phyloP scores from a whole-genome alignment of 805 yeast genomes.

The Danielozyma ontarioensis region DNA sequence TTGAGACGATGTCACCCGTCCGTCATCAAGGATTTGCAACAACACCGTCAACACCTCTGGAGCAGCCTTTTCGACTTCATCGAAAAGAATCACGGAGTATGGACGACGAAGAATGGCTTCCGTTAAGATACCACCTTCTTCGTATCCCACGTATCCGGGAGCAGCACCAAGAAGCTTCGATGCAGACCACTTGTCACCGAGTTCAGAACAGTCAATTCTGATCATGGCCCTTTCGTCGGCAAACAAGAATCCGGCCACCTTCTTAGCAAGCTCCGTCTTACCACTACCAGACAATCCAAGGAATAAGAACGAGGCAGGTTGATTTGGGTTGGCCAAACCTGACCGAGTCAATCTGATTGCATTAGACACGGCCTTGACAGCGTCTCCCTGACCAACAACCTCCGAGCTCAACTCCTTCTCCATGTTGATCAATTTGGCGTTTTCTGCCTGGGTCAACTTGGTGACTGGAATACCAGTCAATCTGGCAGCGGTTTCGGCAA shows the following conservation, averaged over 20 bases:
- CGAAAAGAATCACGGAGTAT: slow-evolving; percentile 92
- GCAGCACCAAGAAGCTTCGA: slow-evolving; percentile 95
- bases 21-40: slow-evolving; percentile 92
- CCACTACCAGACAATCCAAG: slow-evolving; percentile 96
- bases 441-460: slow-evolving; percentile 92
- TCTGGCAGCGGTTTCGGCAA: slow-evolving; percentile 95
- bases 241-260: slow-evolving; percentile 91
- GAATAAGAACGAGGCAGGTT: slow-evolving; percentile 93
- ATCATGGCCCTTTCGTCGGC: slow-evolving; percentile 96
- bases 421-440: slow-evolving; percentile 89
- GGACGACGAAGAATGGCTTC: slow-evolving; percentile 89
- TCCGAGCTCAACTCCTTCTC: slow-evolving; percentile 74
- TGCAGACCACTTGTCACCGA: slow-evolving; percentile 92
- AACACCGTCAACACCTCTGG: slow-evolving; percentile 94
- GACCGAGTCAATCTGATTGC: slow-evolving; percentile 91
- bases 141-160: slow-evolving; percentile 92
- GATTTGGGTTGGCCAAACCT: slow-evolving; percentile 92
- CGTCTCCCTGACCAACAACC: slow-evolving; percentile 95
- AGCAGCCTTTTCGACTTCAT: slow-evolving; percentile 98
- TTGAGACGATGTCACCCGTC: slow-evolving; percentile 89
- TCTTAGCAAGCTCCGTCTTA: slow-evolving; percentile 96
- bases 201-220: slow-evolving; percentile 95
- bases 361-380: slow-evolving; percentile 93
- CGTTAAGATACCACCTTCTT: slow-evolving; percentile 95
- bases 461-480: slow-evolving; percentile 95